Conservation (phyloP, 1,139 yeast species). For the Pneumocystis canis region DNA sequence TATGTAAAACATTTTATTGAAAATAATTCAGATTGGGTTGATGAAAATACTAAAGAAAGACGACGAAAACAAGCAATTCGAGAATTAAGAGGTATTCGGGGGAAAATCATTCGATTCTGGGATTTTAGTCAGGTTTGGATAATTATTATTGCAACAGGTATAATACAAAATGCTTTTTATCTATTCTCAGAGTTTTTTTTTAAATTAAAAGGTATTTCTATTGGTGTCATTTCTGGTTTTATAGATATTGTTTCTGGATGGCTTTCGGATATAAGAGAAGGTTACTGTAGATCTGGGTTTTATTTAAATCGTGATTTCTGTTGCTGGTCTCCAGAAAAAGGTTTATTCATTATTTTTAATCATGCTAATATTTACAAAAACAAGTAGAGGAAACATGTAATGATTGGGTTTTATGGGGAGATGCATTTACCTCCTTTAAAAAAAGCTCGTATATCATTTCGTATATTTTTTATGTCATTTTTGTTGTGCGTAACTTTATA, state of each 20-base stretch:
- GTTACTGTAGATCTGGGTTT: slow-evolving; percentile 57
- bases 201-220: slow-evolving; percentile 38
- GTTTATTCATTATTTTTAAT: not conserved
- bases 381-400: not conserved
- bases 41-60: not conserved
- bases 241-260: slow-evolving; percentile 74
- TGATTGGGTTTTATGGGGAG: not conserved
- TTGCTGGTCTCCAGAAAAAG: slow-evolving; percentile 34
- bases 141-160: not conserved
- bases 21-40: not conserved
- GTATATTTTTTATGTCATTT: not conserved
- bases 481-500: not conserved
- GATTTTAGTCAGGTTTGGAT: not conserved
- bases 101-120: not conserved
- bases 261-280: slow-evolving; percentile 60
- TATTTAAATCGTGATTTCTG: slow-evolving; percentile 65
- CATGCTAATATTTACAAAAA: not conserved
- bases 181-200: not conserved
- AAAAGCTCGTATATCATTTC: not conserved
- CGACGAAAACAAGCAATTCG: not conserved
- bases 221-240: slow-evolving; percentile 72
- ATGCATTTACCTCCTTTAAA: not conserved
- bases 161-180: not conserved
- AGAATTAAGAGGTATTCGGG: not conserved
- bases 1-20: not conserved